Evolutionary conservation across 352 stramenopile species (phyloP), one percentile per base, ranked within the genome.

Genomic region (Phytophthora multivora): DNA sequence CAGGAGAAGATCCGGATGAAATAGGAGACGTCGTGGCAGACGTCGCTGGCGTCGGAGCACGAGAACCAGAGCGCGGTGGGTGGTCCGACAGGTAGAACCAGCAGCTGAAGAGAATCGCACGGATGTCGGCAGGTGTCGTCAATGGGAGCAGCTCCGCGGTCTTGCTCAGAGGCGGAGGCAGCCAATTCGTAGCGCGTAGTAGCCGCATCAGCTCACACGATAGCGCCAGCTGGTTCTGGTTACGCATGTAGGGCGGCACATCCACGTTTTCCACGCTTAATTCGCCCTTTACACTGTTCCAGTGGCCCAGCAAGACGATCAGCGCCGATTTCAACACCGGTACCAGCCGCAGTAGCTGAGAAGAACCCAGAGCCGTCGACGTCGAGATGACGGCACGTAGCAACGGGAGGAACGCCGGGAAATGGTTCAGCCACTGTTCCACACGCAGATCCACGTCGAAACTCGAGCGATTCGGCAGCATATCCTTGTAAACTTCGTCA

Each of bases 391-490:
- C 56, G 0, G 66, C 25, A 18, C 79, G 79, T 23, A 92, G 28
- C 26, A 95, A 52, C 33, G 76, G 77, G 2, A 95, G 53, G 51
- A 93, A 91, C 2, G 75, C 74, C 5, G 86, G 86, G 51, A 89
- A 95, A 54, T 93, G 86, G 51, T 91, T 86, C 26, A 95, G 50
- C 84, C 84, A 95, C 59, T 95, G 86, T 64, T 95, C 86, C 5
- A 92, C 77, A 7, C 86, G 80, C 19, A 93, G 45, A 35, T 95
- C 86, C 55, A 93, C 69, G 46, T 95, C 83, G 35, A 89, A 90
- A 49, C 78, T 92, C 5, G 86, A 93, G 9, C 86, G 84, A 59
- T 95, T 91, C 4, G 86, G 86, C 35, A 95, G 59, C 21, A 80
- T 71, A 31, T 95, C 86, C 73, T 93, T 91, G 79, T 95, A 95